Base-by-base conservation (phyloP, 2,329 filamentous ascomycete genomes). In the Trichophyton mentagrophytes region DNA sequence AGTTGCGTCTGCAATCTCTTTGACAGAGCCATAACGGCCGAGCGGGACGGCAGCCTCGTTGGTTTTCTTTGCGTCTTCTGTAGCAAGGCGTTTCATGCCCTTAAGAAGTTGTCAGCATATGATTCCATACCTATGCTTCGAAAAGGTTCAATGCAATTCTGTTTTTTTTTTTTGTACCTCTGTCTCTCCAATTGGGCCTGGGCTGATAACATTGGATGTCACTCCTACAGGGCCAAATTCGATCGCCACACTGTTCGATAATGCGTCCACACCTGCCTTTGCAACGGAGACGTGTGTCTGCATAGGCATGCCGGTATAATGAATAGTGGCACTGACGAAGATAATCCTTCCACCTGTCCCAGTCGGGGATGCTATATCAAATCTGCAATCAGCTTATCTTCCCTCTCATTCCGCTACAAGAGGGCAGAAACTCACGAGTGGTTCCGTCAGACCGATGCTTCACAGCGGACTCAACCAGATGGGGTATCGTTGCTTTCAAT, bases 1-100 rank as follows among this genome's bases (percentile, higher is more conserved):
- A 0, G 92, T 96, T 0, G 92, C 89, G 73, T 99, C 92, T 0
- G 90, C 88, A 68, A 99, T 90, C 69, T 99, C 92, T 65, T 87
- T 87, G 27, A 95, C 84, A 0, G 82, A 82, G 5, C 92, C 93
- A 73, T 85, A 84, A 61, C 91, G 80, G 1, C 90, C 90, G 1
- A 85, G 75, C 0, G 93, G 93, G 42, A 95, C 81, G 1, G 67
- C 64, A 27, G 79, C 76, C 38, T 78, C 67, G 0, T 76, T 73
- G 0, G 74, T 73, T 13, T 76, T 73, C 1, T 79, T 77, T 0
- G 80, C 73, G 59, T 80, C 77, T 22, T 80, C 79, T 36, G 82
- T 78, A 2, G 80, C 66, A 1, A 88, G 77, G 9, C 88, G 79
- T 55, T 83, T 80, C 79, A 90, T 82, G 51, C 88, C 88, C 74